phyloP scores from a whole-genome alignment of 192 early-diverging fungal species.

The Gamsiella multidivaricata region DNA sequence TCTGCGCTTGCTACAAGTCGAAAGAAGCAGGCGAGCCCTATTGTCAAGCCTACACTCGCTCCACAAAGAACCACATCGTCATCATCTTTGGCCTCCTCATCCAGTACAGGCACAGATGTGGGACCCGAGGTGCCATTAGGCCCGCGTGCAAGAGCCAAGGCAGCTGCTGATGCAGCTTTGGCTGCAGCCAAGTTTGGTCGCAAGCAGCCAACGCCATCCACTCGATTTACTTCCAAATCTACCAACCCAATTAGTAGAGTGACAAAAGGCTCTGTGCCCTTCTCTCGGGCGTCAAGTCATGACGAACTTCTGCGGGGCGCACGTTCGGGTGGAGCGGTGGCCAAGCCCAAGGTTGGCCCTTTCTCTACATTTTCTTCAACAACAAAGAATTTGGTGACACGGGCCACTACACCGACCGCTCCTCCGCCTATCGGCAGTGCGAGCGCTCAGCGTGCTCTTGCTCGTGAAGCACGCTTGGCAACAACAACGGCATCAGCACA shows the following conservation, averaged over 20 bases:
- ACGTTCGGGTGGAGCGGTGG: constrained; percentile 29
- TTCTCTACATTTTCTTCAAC: background rate
- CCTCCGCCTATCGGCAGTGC: constrained; percentile 17
- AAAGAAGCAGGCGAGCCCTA: constrained; percentile 18
- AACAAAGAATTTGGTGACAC: too few relatives aligned
- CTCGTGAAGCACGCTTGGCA: constrained; percentile 28
- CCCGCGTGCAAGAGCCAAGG: constrained; percentile 48
- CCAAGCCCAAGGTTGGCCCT: constrained; percentile 12
- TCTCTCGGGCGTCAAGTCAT: background rate
- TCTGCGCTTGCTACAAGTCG: background rate
- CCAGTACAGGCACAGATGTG: background rate
- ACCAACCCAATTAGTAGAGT: constrained; percentile 5
- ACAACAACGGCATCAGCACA: background rate
- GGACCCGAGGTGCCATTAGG: constrained; percentile 18
- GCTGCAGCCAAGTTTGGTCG: constrained; percentile 31
- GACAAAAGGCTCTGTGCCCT: constrained; percentile 4
- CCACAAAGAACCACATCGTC: background rate
- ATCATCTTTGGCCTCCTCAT: constrained; percentile 9
- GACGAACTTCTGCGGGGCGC: constrained; percentile 10
- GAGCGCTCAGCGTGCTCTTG: constrained; percentile 19
- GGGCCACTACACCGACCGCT: background rate
- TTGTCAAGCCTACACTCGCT: background rate
- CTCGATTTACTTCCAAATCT: background rate
- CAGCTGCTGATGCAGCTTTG: constrained; percentile 43
- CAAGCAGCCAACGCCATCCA: background rate